Evolutionary conservation across 2,329 filamentous ascomycete species (phyloP), one percentile per base, ranked within the genome.

Genomic region (Eutypa lata): DNA sequence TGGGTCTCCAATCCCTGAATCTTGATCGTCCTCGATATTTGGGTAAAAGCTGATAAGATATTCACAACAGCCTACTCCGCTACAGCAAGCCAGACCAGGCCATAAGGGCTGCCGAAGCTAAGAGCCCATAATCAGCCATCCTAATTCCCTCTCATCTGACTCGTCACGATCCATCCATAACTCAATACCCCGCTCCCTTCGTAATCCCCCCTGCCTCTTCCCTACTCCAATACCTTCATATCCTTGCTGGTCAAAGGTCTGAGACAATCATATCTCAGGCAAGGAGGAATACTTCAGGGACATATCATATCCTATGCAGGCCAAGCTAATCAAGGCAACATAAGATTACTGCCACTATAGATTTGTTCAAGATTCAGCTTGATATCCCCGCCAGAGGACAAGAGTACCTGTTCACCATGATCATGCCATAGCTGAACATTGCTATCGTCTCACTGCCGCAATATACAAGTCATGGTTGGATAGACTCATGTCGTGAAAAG

Each of bases 221-320:
- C 58, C 54, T 62, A 58, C 62, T 61, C 64, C 61, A 62, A 65
- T 52, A 55, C 51, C 28, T 48, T 54, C 58, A 59, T 57, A 52
- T 47, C 56, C 58, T 57, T 61, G 58, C 59, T 57, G 58, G 53
- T 53, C 53, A 53, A 53, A 56, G 53, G 56, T 57, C 54, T 40
- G 53, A 53, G 54, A 51, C 51, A 52, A 56, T 51, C 54, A 56
- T 50, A 51, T 47, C 55, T 55, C 50, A 50, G 57, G 52, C 50
- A 53, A 57, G 56, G 60, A 21, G 59, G 56, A n/a, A 63, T 55
- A 55, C 51, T 55, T 51, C 54, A 55, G 57, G 59, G 54, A 50
- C 51, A 64, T 66, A 66, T 66, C 51, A 64, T 66, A 66, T 66
- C 64, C 64, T 65, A 63, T 56, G 56, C 42, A 56, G 60, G 62